Evolutionary conservation across 139 green algal species (phyloP).

Genomic region (Auxenochlorella pyrenoidosa): DNA sequence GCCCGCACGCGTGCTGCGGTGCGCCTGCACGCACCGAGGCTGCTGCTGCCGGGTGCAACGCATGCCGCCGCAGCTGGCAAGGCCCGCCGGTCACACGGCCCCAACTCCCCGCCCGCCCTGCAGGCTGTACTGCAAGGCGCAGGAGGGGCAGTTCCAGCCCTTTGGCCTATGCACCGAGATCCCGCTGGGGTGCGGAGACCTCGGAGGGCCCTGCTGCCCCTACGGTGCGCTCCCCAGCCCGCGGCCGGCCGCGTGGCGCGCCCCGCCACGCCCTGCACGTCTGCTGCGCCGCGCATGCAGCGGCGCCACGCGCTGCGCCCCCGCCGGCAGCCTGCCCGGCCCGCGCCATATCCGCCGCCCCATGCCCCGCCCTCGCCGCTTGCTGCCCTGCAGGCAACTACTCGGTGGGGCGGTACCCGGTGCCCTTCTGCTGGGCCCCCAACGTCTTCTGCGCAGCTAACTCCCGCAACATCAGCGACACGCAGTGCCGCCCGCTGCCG

Average conservation of each 20-base stretch:
- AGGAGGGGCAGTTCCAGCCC: constrained; percentile 3
- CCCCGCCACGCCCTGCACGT: no score
- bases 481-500: constrained; percentile 25
- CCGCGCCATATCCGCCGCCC: no score
- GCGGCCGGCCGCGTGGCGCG: no score
- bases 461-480: constrained; percentile 4
- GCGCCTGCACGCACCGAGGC: no score
- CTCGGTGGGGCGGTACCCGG: not conserved
- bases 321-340: no score
- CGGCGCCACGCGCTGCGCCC: no score
- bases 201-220: constrained; percentile 11
- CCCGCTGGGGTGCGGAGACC: not conserved
- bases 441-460: constrained; percentile 25
- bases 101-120: not conserved
- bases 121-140: constrained; percentile 25
- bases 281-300: not conserved
- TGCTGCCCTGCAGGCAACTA: no score
- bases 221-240: not conserved
- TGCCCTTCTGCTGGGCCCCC: constrained; percentile 27
- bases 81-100: no score
- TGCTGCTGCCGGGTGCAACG: no score
- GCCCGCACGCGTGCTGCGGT: no score
- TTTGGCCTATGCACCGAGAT: constrained; percentile 13
- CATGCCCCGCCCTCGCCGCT: no score
- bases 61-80: no score